Evolutionary conservation across 352 stramenopile species (phyloP), one percentile per base, ranked within the genome.

Genomic region (Plasmopara muralis): DNA sequence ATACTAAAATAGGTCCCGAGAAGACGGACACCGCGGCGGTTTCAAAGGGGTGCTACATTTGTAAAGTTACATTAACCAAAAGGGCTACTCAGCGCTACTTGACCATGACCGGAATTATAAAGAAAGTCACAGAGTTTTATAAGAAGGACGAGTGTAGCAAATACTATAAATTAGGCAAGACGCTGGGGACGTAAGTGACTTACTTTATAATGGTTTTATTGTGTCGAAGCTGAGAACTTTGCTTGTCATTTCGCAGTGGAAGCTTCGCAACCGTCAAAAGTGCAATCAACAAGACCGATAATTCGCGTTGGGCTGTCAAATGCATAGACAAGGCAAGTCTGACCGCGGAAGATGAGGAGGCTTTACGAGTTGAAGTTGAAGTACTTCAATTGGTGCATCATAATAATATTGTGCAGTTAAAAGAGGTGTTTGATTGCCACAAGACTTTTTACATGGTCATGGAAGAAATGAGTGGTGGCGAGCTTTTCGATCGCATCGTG

Each of bases 371-470:
- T 13, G 85, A 95, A 59, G 83, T 94, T 34, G 72, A 92, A 40
- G 80, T 94, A 53, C 64, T 95, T 39, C 69, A 90, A 52, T 60
- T 88, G 18, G 68, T 95, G 44, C 68, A 92, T 16, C 87, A 96
- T 60, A 53, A 64, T 5, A 95, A 96, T 59, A 95, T 96, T 42
- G 84, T 96, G 43, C 70, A 74, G 37, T 66, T 96, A n/a, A 72
- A 75, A 29, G 83, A 96, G 37, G 77, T 95, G 13, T 95, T 93
- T 54, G 80, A 94, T 64, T 91, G 79, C 54, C 71, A 87, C 18
- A 89, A 91, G 53, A 93, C 81, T 18, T 92, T 96, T 42, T 93
- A 95, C 72, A 92, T 97, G 77, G 83, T 96, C 55, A 95, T 96
- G 77, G 87, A 96, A 55, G 74, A 95, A 49, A 89, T 93, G 72